A percentile compares a stretch with the other conserved stretches of the same genome.
Conservation (phyloP, 1,284 basidiomycete genomes). For the Heimioporus punctisporus region DNA sequence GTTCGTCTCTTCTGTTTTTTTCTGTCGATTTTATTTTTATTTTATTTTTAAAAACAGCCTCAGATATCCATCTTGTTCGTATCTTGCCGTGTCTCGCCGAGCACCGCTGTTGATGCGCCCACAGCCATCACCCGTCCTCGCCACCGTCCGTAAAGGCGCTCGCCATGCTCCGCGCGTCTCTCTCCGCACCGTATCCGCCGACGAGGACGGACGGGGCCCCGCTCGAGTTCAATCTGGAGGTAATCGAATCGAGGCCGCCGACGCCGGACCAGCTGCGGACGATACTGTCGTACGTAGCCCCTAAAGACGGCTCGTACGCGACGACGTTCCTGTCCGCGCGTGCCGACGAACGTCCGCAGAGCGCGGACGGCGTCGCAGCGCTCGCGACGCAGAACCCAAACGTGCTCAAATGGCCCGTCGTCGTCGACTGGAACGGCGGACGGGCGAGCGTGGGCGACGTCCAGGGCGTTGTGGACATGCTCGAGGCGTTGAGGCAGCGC, state of each 20-base stretch:
- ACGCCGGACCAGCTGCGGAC: slow-evolving; percentile 67
- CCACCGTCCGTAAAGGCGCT: slow-evolving; percentile 65
- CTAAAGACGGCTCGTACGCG: slow-evolving; percentile 40
- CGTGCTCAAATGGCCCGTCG: slow-evolving; percentile 74
- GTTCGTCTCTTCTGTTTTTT: slow-evolving; percentile 17
- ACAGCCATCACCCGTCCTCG: slow-evolving; percentile 64
- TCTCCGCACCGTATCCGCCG: slow-evolving; percentile 63
- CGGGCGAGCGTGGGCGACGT: slow-evolving; percentile 64
- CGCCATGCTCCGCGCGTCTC: slow-evolving; percentile 54
- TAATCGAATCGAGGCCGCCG: slow-evolving; percentile 64
- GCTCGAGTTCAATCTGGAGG: slow-evolving; percentile 69
- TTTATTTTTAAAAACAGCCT: slow-evolving; percentile 39
- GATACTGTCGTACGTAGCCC: slow-evolving; percentile 63
- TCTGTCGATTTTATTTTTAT: no score
- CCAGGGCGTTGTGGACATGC: slow-evolving; percentile 64
- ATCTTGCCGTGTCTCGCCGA: slow-evolving; percentile 2
- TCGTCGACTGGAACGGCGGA: slow-evolving; percentile 79
- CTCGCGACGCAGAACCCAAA: slow-evolving; percentile 56
- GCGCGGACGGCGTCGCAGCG: slow-evolving; percentile 46
- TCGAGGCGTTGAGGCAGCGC: slow-evolving; percentile 62
- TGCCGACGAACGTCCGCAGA: slow-evolving; percentile 36
- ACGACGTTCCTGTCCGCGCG: slow-evolving; percentile 35
- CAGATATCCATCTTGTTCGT: slow-evolving; percentile 70
- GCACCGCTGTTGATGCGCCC: slow-evolving; percentile 1
- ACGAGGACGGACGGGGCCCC: slow-evolving; percentile 46